phyloP scores from a whole-genome alignment of 1,284 basidiomycete genomes.

The Cystobasidium pallidum region DNA sequence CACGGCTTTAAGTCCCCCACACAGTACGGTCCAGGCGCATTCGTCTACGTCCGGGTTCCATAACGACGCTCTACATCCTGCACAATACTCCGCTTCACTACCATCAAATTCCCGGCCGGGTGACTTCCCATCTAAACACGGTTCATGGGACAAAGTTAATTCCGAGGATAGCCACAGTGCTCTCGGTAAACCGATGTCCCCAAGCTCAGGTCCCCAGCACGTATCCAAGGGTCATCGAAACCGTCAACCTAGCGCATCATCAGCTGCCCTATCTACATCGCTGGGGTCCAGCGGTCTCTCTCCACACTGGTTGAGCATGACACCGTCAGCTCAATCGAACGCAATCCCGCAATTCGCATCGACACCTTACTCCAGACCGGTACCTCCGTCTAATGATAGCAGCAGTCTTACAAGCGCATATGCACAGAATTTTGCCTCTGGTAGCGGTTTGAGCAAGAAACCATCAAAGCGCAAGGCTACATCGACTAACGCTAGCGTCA shows the following conservation, averaged over 20 bases:
- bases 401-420: neutral
- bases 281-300: constrained; percentile 1
- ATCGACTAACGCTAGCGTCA: neutral
- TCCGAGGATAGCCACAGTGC: neutral
- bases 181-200: constrained; percentile 6
- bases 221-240: constrained; percentile 17
- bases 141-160: neutral
- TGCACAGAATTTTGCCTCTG: neutral
- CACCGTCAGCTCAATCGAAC: constrained; percentile 2
- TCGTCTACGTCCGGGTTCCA: neutral
- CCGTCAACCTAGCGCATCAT: constrained; percentile 16
- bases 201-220: constrained; percentile 26
- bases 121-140: constrained; percentile 7
- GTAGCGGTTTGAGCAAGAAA: neutral
- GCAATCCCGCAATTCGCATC: constrained; percentile 18
- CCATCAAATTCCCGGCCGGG: neutral
- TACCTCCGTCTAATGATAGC: neutral
- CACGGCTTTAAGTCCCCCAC: neutral
- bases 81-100: constrained; percentile 22
- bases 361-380: constrained; percentile 14
- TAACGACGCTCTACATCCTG: neutral
- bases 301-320: constrained; percentile 26
- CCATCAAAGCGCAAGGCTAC: constrained; percentile 15
- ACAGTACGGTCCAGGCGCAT: neutral
- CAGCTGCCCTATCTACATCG: constrained; percentile 10